Percentiles rank a stretch among this genome's conserved stretches.
phyloP scores from a whole-genome alignment of 2,329 filamentous ascomycete genomes.

The Alternaria ventricosa region DNA sequence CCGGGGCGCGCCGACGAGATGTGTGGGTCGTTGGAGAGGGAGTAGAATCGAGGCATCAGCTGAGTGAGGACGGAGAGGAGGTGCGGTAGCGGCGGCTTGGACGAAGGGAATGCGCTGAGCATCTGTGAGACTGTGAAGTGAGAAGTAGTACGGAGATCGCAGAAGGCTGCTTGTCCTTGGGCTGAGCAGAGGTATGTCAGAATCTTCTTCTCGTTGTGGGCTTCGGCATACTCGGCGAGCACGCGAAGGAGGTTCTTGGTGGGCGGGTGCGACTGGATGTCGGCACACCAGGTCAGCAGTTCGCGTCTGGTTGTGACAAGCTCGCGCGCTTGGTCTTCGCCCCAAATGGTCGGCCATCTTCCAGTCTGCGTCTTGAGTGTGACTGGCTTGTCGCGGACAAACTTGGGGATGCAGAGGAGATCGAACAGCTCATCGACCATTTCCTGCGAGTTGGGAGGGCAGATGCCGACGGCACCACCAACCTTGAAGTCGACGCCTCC shows the following conservation, averaged over 20 bases:
- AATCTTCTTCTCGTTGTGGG: slow-evolving; percentile 85
- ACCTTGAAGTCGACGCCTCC: slow-evolving; percentile 91
- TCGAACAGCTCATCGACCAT: slow-evolving; percentile 86
- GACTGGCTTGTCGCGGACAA: slow-evolving; percentile 83
- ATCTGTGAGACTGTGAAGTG: slow-evolving; percentile 85
- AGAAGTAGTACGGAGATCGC: slow-evolving; percentile 86
- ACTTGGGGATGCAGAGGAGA: slow-evolving; percentile 78
- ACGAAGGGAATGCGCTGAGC: slow-evolving; percentile 88
- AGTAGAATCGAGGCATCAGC: slow-evolving; percentile 98
- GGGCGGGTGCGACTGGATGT: slow-evolving; percentile 90
- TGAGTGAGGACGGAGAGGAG: slow-evolving; percentile 82
- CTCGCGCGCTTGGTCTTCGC: slow-evolving; percentile 82
- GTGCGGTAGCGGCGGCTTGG: slow-evolving; percentile 83
- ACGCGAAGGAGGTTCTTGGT: slow-evolving; percentile 86
- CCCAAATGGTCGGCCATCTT: slow-evolving; percentile 98
- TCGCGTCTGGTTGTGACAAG: slow-evolving; percentile 90
- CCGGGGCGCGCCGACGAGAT: slow-evolving; percentile 74
- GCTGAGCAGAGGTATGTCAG: slow-evolving; percentile 84
- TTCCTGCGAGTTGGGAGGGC: slow-evolving; percentile 79
- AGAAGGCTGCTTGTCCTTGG: slow-evolving; percentile 91
- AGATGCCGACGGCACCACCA: slow-evolving; percentile 91
- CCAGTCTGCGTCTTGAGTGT: slow-evolving; percentile 79
- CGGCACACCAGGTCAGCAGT: slow-evolving; percentile 93
- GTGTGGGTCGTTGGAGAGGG: slow-evolving; percentile 93
- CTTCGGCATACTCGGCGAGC: slow-evolving; percentile 81